Base-by-base conservation (phyloP, 352 stramenopile species). In the Phytophthora boehmeriae region DNA sequence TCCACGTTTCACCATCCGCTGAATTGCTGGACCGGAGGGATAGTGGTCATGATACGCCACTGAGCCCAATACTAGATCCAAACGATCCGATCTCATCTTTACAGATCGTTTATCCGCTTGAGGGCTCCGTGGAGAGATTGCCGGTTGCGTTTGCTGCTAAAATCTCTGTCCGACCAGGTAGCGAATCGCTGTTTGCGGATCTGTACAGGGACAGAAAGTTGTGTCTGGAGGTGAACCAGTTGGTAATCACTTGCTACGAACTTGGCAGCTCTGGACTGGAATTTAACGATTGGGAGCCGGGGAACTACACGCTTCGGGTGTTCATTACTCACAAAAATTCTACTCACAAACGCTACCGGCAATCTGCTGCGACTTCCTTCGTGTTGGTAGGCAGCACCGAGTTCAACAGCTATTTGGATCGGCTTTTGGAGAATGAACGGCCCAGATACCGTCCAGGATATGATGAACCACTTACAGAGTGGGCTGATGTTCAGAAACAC, bases 291-390 rank as follows among this genome's bases (percentile, higher is more conserved):
- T 16, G 49, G 19, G 27, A 38, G 8, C 19, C 39, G 8, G 58
- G 43, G 8, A 45, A 52, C 25, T 55, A 59, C 27, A 51, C 42
- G 5, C 13, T 35, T 19, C 41, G 19, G 11, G 58, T 39, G 8
- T 60, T 60, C 50, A 66, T 66, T 17, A 11, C 54, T 22, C 32
- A 49, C 28, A 39, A 48, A 32, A 5, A 13, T 5, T 43, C 49
- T n/a, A 17, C 9, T 20, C 16, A 42, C 16, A 43, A 45, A 4
- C 23, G 13, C 23, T 28, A 57, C 27, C 47, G 36, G 23, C 49
- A 57, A n/a, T 48, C 42, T 34, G 42, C 42, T 3, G 10, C n/a
- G 5, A 48, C 23, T 22, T 17, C 2, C 19, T 48, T 48, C 23
- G 5, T 17, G 20, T 28, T 48, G 42, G 42, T 48, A 34, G 32